phyloP scores from a whole-genome alignment of 108 stramenopile genomes.

The Nannochloropsis oceanica region DNA sequence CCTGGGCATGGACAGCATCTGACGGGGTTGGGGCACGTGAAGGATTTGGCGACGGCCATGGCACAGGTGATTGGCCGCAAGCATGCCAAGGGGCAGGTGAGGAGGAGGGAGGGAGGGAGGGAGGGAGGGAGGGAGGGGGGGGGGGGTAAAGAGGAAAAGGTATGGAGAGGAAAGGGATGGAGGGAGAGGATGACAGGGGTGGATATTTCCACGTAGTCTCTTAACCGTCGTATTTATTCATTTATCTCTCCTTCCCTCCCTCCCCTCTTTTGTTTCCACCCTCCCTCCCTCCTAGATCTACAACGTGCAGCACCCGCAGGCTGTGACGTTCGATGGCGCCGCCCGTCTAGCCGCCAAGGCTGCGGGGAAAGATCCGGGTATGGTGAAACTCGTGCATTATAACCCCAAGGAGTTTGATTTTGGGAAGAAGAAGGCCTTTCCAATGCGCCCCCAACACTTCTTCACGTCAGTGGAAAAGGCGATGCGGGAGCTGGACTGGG shows the following conservation, averaged over 20 bases:
- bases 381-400: slow-evolving; percentile 20
- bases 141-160: neutral
- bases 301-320: slow-evolving; percentile 16
- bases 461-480: slow-evolving; percentile 21
- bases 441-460: slow-evolving; percentile 26
- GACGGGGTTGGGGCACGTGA: slow-evolving; percentile 26
- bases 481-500: slow-evolving; percentile 25
- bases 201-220: neutral
- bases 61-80: slow-evolving; percentile 26
- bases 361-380: slow-evolving; percentile 21
- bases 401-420: slow-evolving; percentile 24
- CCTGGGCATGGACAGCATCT: slow-evolving; percentile 21
- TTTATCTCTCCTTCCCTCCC: neutral
- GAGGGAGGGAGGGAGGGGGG: neutral
- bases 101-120: slow-evolving; percentile 10
- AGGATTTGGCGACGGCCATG: slow-evolving; percentile 29
- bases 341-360: slow-evolving; percentile 18
- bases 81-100: slow-evolving; percentile 13
- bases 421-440: slow-evolving; percentile 36
- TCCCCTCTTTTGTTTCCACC: no score
- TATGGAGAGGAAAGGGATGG: no score
- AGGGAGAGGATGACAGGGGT: neutral
- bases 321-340: slow-evolving; percentile 26
- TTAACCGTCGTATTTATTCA: neutral
- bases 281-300: neutral